phyloP scores from a whole-genome alignment of 2,329 filamentous ascomycete genomes.

The Cercospora zeae-maydis region DNA sequence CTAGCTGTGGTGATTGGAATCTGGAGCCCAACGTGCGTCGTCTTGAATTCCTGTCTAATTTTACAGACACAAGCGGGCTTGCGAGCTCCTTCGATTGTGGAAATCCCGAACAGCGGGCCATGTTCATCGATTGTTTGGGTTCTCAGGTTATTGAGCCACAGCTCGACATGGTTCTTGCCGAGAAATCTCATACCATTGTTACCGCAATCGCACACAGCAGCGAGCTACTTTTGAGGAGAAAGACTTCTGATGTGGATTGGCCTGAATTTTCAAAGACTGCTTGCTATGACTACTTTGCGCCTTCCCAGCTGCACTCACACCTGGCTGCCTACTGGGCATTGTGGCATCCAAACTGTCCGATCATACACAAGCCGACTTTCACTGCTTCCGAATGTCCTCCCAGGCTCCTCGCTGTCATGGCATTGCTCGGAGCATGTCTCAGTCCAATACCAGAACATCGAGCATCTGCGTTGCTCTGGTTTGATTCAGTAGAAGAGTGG shows the following conservation, averaged over 20 bases:
- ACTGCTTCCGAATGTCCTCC: not conserved
- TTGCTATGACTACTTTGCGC: not conserved
- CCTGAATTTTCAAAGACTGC: not conserved
- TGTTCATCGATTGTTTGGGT: constrained; percentile 2
- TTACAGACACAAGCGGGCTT: not conserved
- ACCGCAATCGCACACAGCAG: not conserved
- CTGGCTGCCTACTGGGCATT: constrained; percentile 5
- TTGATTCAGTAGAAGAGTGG: constrained; percentile 8
- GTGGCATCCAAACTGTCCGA: constrained; percentile 8
- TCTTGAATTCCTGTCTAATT: constrained; percentile 2
- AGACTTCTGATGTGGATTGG: not conserved
- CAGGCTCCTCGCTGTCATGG: constrained; percentile 1
- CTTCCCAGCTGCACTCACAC: not conserved
- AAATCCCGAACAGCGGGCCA: not conserved
- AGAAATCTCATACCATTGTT: not conserved
- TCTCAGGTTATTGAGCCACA: not conserved
- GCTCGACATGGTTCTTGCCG: not conserved
- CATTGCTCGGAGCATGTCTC: constrained; percentile 6
- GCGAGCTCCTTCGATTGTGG: constrained; percentile 4
- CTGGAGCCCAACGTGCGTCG: not conserved
- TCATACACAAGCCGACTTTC: constrained; percentile 3
- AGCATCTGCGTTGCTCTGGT: constrained; percentile 5
- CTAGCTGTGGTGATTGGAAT: not conserved
- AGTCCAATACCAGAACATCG: not conserved
- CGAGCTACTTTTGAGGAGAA: not conserved